A percentile compares a stretch with the other conserved stretches of the same genome.
phyloP scores from a whole-genome alignment of 768 basidiomycete species.

The Tulasnella sp. region DNA sequence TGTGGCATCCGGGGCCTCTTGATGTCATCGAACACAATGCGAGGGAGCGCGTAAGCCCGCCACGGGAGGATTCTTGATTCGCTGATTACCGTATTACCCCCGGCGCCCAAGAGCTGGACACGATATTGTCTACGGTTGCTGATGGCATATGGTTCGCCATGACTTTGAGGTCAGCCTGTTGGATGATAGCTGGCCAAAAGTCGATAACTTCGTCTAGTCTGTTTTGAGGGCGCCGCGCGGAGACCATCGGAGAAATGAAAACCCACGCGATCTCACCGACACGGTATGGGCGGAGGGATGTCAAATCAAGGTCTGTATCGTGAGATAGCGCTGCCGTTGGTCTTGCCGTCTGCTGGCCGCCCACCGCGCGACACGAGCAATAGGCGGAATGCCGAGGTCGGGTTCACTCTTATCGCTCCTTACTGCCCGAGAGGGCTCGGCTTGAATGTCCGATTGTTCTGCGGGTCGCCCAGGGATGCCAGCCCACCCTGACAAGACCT shows the following conservation, averaged over 20 bases:
- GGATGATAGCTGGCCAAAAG: constrained; percentile 6
- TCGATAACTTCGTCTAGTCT: constrained; percentile 5
- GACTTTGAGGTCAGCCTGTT: neutral
- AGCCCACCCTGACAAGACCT: neutral
- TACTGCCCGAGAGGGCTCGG: neutral
- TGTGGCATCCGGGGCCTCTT: neutral
- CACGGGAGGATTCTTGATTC: constrained; percentile 1
- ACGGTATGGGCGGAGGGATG: neutral
- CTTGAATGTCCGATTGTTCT: neutral
- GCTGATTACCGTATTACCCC: neutral
- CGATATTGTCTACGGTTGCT: neutral
- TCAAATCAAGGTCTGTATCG: neutral
- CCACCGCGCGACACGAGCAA: neutral
- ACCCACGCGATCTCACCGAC: constrained; percentile 12
- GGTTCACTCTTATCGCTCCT: neutral
- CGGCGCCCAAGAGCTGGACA: neutral
- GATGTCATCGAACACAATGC: constrained; percentile 2
- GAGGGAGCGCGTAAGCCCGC: neutral
- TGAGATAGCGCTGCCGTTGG: neutral
- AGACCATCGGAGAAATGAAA: neutral
- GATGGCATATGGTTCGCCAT: neutral
- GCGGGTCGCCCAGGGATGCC: neutral
- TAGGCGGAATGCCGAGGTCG: neutral
- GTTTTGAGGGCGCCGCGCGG: neutral
- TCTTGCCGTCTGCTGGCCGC: neutral